A percentile compares a stretch with the other conserved stretches of the same genome.
These are phyloP conservation scores for Boletellus ananiceps DNA, from an alignment of 768 basidiomycete species.

Conservation along the genomic window DNA sequence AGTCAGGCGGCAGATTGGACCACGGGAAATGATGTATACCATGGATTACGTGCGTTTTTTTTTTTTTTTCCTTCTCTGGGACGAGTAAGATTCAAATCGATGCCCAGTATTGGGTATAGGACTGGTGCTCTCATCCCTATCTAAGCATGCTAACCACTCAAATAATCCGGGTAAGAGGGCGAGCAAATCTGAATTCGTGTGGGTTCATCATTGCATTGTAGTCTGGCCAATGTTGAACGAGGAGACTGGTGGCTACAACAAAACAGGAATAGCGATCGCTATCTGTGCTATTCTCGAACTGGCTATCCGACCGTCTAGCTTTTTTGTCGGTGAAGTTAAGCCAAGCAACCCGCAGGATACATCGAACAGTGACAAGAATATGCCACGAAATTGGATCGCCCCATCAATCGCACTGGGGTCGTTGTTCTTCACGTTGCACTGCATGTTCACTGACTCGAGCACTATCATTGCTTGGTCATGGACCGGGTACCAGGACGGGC, in stretches of 20 bases:
- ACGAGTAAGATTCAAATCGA: not conserved
- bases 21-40: constrained; percentile 38
- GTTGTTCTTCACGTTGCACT: constrained; percentile 68
- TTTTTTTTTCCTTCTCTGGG: not conserved
- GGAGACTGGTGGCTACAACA: constrained; percentile 66
- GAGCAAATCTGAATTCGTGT: not conserved
- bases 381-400: constrained; percentile 31
- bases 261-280: constrained; percentile 56
- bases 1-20: constrained; percentile 54
- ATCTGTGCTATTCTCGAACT: constrained; percentile 55
- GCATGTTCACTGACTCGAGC: constrained; percentile 67
- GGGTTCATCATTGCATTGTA: constrained; percentile 21
- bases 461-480: constrained; percentile 85
- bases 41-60: constrained; percentile 42
- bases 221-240: constrained; percentile 78
- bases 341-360: not conserved
- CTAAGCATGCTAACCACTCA: constrained; percentile 74
- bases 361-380: constrained; percentile 5
- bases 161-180: constrained; percentile 64
- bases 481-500: constrained; percentile 72
- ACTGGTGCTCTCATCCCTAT: constrained; percentile 57
- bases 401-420: constrained; percentile 59
- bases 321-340: constrained; percentile 3
- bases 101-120: constrained; percentile 61
- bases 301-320: constrained; percentile 36